A percentile compares a stretch with the other conserved stretches of the same genome.
Conservation (phyloP, 2,329 filamentous ascomycete species). For the Arthrobotrys iridis region DNA sequence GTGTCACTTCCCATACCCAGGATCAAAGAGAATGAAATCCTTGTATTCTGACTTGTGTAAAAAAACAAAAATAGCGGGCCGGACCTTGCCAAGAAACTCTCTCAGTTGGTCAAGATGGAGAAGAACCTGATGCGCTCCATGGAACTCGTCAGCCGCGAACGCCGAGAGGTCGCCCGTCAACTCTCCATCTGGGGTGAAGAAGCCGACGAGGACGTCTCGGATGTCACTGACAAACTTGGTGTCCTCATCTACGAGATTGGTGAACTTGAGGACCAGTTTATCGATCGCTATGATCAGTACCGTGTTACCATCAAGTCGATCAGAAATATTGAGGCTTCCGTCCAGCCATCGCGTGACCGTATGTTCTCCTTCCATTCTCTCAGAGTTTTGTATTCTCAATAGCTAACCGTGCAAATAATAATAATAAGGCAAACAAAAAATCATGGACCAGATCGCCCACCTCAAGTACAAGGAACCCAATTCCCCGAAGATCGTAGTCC, state of each 20-base stretch:
- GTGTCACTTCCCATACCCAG: conserved; percentile 15
- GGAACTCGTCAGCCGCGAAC: conserved; percentile 91
- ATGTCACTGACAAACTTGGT: conserved; percentile 98
- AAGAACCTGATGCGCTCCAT: conserved; percentile 99
- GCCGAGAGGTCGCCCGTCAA: conserved; percentile 99
- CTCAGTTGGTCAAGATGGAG: conserved; percentile 99
- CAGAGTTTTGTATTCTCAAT: conserved; percentile 2
- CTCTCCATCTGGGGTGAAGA: conserved; percentile 96
- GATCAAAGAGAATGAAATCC: background rate
- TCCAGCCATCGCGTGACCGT: conserved; percentile 97
- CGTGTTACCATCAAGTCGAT: conserved; percentile 99
- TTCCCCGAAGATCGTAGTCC: conserved; percentile 94
- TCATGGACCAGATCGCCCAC: conserved; percentile 97
- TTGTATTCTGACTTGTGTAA: no score
- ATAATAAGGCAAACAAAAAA: conserved; percentile 89
- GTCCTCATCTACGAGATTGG: conserved; percentile 98
- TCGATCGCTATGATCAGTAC: conserved; percentile 99
- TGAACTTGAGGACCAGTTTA: conserved; percentile 96
- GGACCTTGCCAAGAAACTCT: conserved; percentile 96
- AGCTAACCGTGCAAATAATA: background rate
- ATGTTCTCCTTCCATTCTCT: conserved; percentile 62
- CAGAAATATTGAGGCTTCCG: conserved; percentile 97
- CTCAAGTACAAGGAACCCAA: conserved; percentile 99
- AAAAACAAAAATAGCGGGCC: conserved; percentile 65
- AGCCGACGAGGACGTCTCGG: conserved; percentile 96